Conservation (phyloP, 805 yeast species). For the Nakazawaea siamensis region DNA sequence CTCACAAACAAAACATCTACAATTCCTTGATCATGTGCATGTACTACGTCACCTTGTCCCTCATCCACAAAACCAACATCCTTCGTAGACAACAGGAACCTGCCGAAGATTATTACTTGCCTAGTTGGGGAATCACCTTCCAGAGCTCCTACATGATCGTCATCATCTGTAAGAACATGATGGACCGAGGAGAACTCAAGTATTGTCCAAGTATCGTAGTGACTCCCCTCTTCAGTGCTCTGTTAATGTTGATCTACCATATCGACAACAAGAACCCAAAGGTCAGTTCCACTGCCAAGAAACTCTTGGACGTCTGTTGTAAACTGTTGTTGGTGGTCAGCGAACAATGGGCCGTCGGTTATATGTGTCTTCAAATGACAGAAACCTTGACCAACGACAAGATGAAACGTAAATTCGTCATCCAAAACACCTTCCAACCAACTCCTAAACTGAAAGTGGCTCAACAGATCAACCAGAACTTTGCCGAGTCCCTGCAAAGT, state of each 20-base stretch:
- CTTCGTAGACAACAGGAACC: slow-evolving; percentile 26
- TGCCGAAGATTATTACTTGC: slow-evolving; percentile 26
- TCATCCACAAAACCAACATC: slow-evolving; percentile 65
- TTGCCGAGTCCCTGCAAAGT: no score
- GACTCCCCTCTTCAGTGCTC: slow-evolving; percentile 6
- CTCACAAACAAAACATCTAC: slow-evolving; percentile 43
- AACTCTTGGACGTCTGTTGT: slow-evolving; percentile 7
- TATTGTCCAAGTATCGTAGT: slow-evolving; percentile 53
- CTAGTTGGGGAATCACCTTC: slow-evolving; percentile 77
- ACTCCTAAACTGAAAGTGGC: neutral
- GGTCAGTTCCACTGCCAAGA: slow-evolving; percentile 7
- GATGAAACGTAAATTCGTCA: slow-evolving; percentile 6
- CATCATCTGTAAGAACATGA: slow-evolving; percentile 45
- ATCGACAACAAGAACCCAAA: slow-evolving; percentile 10
- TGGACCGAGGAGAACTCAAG: slow-evolving; percentile 38
- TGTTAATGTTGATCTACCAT: slow-evolving; percentile 10
- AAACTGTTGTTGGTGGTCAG: slow-evolving; percentile 8
- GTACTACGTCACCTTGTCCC: slow-evolving; percentile 64
- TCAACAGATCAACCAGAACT: neutral
- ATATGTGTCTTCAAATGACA: slow-evolving; percentile 9
- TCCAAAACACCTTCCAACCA: slow-evolving; percentile 2
- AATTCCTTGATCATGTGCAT: slow-evolving; percentile 56
- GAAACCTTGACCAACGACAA: slow-evolving; percentile 10
- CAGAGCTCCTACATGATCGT: slow-evolving; percentile 75
- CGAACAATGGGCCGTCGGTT: slow-evolving; percentile 5